These are phyloP conservation scores for Rostrohypoxylon terebratum DNA, from an alignment of 495 filamentous ascomycete genomes.

Conservation along the genomic window DNA sequence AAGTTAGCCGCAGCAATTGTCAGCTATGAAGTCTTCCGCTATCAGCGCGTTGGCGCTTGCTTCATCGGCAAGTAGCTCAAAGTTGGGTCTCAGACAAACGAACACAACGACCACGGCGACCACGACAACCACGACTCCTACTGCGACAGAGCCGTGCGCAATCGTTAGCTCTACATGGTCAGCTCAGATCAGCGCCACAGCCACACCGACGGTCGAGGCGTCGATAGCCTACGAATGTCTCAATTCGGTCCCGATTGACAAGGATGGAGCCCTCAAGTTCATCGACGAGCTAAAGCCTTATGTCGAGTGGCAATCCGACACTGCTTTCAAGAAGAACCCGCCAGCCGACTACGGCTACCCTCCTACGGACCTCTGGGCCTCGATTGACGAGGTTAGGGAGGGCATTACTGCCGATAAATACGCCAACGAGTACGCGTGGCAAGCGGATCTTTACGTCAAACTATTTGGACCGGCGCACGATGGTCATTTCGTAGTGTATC, in stretches of 20 bases:
- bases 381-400: constrained; percentile 51
- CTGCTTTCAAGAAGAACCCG: constrained; percentile 56
- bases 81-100: constrained; percentile 20
- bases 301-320: constrained; percentile 60
- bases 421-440: constrained; percentile 57
- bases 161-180: constrained; percentile 57
- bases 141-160: constrained; percentile 53
- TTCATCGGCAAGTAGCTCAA: constrained; percentile 27
- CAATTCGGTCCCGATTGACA: constrained; percentile 59
- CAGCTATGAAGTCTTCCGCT: constrained; percentile 37
- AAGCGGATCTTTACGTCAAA: constrained; percentile 52
- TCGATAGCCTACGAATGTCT: constrained; percentile 59
- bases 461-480: constrained; percentile 58
- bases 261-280: constrained; percentile 54
- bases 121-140: constrained; percentile 31
- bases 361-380: constrained; percentile 58
- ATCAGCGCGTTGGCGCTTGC: constrained; percentile 29
- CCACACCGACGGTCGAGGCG: constrained; percentile 54
- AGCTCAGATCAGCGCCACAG: constrained; percentile 47
- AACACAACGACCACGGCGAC: constrained; percentile 47
- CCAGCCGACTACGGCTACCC: constrained; percentile 59
- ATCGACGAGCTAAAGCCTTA: constrained; percentile 57
- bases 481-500: constrained; percentile 59
- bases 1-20: constrained; percentile 14
- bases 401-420: constrained; percentile 55